phyloP scores from a whole-genome alignment of 352 stramenopile species.

The Bremia lactucae region DNA sequence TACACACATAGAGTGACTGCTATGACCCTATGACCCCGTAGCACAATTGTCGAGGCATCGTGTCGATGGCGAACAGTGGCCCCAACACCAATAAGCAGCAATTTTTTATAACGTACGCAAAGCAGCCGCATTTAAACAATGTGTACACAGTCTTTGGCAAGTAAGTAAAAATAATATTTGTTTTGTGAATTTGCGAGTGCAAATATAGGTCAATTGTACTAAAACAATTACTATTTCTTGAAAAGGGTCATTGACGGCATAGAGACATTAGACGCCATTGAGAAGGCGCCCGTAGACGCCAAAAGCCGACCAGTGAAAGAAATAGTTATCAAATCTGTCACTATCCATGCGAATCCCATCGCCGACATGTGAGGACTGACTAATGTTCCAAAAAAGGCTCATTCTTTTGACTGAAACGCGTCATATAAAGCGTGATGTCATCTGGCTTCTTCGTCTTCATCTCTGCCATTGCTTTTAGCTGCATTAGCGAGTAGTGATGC shows the following conservation, averaged over 20 bases:
- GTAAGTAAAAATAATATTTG: constrained; percentile 27
- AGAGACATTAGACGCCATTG: constrained; percentile 94
- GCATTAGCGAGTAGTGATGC: constrained; percentile 57
- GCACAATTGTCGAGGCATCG: constrained; percentile 85
- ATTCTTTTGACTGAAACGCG: constrained; percentile 27
- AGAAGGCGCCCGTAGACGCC: constrained; percentile 88
- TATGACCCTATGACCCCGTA: constrained; percentile 14
- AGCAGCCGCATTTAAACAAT: constrained; percentile 96
- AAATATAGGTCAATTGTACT: background rate
- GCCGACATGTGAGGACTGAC: constrained; percentile 40
- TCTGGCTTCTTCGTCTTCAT: constrained; percentile 70
- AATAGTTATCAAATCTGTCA: constrained; percentile 82
- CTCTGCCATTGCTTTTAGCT: constrained; percentile 64
- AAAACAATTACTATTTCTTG: too few relatives aligned
- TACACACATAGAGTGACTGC: background rate
- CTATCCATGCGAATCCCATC: constrained; percentile 90
- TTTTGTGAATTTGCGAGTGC: constrained; percentile 5
- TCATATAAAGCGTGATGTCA: constrained; percentile 68
- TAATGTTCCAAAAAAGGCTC: background rate
- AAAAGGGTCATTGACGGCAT: constrained; percentile 93
- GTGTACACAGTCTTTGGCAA: constrained; percentile 96
- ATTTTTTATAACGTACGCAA: constrained; percentile 98
- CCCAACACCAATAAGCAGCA: constrained; percentile 91
- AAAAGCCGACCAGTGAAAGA: constrained; percentile 87
- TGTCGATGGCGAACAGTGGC: constrained; percentile 89